These are phyloP conservation scores for Cetraspora pellucida DNA, from an alignment of 192 early-diverging fungal genomes.

Conservation along the genomic window DNA sequence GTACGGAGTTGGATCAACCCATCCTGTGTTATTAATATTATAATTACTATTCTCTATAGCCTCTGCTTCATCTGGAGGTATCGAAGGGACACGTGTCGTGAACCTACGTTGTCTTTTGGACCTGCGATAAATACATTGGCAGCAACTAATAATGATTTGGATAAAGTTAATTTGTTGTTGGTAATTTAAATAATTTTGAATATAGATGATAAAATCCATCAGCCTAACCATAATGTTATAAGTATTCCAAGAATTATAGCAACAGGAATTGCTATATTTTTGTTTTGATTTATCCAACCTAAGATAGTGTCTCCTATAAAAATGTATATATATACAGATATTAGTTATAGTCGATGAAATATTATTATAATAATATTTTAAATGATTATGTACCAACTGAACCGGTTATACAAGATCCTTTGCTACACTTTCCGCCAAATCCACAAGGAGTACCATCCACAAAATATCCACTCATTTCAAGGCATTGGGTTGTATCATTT, in stretches of 20 bases:
- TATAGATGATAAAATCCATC: neutral
- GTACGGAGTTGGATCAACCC: conserved; percentile 26
- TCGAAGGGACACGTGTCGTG: neutral
- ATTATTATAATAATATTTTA: neutral
- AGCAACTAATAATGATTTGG: neutral
- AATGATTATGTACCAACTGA: conserved; percentile 38
- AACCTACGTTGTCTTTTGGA: neutral
- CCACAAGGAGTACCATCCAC: conserved; percentile 74
- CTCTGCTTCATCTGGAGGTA: neutral
- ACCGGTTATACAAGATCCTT: conserved; percentile 50
- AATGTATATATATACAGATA: neutral
- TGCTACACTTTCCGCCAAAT: conserved; percentile 61
- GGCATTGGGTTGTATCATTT: conserved; percentile 44
- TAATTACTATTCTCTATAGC: neutral
- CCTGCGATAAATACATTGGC: too few species aligned
- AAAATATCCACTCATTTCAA: conserved; percentile 64
- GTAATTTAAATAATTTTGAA: neutral
- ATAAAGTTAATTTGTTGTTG: neutral
- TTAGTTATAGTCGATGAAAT: neutral
- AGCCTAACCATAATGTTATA: conserved; percentile 38
- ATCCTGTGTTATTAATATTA: neutral
- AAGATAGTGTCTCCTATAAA: conserved; percentile 34
- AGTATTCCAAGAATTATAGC: conserved; percentile 42
- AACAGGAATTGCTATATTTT: conserved; percentile 51
- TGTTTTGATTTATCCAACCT: conserved; percentile 51